Conservation (phyloP, 2,329 filamentous ascomycete genomes). For the Eutypella sp. region DNA sequence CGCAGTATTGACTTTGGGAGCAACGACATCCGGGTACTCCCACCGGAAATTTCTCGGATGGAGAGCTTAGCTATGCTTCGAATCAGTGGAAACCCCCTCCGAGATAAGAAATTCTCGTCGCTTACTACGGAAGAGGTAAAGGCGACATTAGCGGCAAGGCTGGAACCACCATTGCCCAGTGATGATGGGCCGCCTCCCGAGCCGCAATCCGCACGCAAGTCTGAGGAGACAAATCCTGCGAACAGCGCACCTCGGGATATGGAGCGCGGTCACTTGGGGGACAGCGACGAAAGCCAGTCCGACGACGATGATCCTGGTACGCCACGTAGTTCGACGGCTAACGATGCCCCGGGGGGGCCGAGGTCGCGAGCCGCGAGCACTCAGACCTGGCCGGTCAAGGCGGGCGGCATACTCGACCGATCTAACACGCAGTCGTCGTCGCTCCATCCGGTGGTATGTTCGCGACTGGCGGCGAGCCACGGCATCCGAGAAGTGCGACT, state of each 20-base stretch:
- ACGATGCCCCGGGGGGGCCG: constrained; percentile 43
- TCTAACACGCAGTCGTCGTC: constrained; percentile 61
- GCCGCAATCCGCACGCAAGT: constrained; percentile 21
- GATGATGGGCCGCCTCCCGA: constrained; percentile 15
- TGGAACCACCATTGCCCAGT: constrained; percentile 52
- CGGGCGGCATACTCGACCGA: constrained; percentile 63
- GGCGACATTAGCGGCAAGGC: constrained; percentile 59
- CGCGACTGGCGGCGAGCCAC: constrained; percentile 48
- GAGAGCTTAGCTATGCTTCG: constrained; percentile 68
- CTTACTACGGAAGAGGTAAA: constrained; percentile 81
- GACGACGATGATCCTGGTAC: constrained; percentile 55
- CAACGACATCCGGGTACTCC: constrained; percentile 74
- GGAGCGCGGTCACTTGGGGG: too few species aligned
- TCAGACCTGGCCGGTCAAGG: constrained; percentile 50
- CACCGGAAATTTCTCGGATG: constrained; percentile 76
- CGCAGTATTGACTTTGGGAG: constrained; percentile 77
- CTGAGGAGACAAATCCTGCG: constrained; percentile 24
- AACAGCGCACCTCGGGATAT: too few species aligned
- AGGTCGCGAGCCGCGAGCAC: constrained; percentile 44
- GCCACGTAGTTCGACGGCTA: constrained; percentile 50
- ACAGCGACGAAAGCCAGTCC: constrained; percentile 41
- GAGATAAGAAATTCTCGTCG: constrained; percentile 79
- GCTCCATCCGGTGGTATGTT: constrained; percentile 53
- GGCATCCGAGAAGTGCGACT: constrained; percentile 58
- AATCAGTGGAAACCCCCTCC: constrained; percentile 82